These are phyloP conservation scores for Entomortierella parvispora DNA, from an alignment of 192 early-diverging fungal species.

Conservation along the genomic window DNA sequence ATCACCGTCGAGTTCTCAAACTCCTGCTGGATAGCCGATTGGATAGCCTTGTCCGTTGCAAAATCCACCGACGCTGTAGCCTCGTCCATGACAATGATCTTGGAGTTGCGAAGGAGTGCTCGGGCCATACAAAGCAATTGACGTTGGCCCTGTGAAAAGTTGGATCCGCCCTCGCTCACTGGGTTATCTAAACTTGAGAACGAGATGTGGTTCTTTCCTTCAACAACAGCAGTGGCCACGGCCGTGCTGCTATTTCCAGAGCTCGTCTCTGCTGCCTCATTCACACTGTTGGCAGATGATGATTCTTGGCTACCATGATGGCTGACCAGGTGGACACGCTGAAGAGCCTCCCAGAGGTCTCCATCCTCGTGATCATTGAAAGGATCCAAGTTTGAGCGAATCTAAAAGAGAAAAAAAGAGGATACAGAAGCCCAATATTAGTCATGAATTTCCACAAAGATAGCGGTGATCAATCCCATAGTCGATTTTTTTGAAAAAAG, in stretches of 20 bases:
- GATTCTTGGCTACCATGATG: constrained; percentile 11
- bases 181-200: constrained; percentile 60
- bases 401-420: constrained; percentile 44
- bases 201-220: constrained; percentile 35
- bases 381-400: constrained; percentile 90
- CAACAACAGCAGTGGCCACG: not conserved
- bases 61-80: constrained; percentile 92
- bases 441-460: no score
- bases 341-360: constrained; percentile 80
- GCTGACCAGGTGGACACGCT: constrained; percentile 75
- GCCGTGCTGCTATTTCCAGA: not conserved
- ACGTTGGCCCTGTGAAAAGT: constrained; percentile 83
- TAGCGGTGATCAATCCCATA: no score
- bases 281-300: constrained; percentile 19
- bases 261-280: constrained; percentile 22
- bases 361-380: constrained; percentile 80
- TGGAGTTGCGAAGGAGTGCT: constrained; percentile 70
- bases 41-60: constrained; percentile 85
- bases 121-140: constrained; percentile 86
- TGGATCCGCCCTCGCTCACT: constrained; percentile 77
- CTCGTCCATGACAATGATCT: constrained; percentile 84
- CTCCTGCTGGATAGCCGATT: constrained; percentile 80
- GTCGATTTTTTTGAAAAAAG: constrained; percentile 20
- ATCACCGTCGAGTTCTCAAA: constrained; percentile 81
- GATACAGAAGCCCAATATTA: constrained; percentile 35